Percentiles rank a stretch among this genome's conserved stretches.
These are phyloP conservation scores for Kazachstania psychrophila DNA, from an alignment of 805 yeast genomes.

Conservation along the genomic window DNA sequence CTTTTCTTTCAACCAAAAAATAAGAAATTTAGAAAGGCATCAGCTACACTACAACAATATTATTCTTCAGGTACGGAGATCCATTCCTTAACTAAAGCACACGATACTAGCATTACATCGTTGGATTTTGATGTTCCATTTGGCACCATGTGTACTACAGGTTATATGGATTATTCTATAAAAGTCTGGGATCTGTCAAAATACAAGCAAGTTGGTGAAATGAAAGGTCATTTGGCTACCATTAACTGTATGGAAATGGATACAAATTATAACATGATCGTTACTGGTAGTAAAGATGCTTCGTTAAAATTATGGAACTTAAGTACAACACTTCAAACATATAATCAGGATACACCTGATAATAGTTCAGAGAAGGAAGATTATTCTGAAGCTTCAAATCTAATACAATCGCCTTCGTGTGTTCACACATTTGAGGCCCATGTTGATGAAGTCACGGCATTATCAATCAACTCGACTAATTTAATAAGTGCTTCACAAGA, in stretches of 20 bases:
- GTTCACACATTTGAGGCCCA: slow-evolving; percentile 52
- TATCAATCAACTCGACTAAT: slow-evolving; percentile 44
- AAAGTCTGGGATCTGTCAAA: slow-evolving; percentile 75
- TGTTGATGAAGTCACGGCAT: slow-evolving; percentile 55
- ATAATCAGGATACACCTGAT: no score
- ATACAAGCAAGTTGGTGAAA: slow-evolving; percentile 39
- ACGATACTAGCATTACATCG: slow-evolving; percentile 43
- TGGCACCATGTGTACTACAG: slow-evolving; percentile 67
- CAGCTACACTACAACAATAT: slow-evolving; percentile 56
- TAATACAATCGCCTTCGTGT: slow-evolving; percentile 19
- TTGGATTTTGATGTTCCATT: slow-evolving; percentile 67
- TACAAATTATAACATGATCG: slow-evolving; percentile 34
- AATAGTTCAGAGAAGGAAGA: no score
- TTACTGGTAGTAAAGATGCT: slow-evolving; percentile 56
- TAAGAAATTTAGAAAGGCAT: slow-evolving; percentile 38
- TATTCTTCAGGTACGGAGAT: slow-evolving; percentile 53
- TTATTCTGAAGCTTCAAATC: no score
- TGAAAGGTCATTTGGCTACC: slow-evolving; percentile 53
- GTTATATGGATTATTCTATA: slow-evolving; percentile 62
- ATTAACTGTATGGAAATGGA: slow-evolving; percentile 54
- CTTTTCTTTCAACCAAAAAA: slow-evolving; percentile 22
- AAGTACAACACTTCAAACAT: slow-evolving; percentile 21
- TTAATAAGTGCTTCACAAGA: slow-evolving; percentile 65
- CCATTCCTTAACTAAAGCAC: slow-evolving; percentile 38
- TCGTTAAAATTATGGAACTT: slow-evolving; percentile 53